phyloP scores from a whole-genome alignment of 768 basidiomycete species.

The Pisolithus albus region DNA sequence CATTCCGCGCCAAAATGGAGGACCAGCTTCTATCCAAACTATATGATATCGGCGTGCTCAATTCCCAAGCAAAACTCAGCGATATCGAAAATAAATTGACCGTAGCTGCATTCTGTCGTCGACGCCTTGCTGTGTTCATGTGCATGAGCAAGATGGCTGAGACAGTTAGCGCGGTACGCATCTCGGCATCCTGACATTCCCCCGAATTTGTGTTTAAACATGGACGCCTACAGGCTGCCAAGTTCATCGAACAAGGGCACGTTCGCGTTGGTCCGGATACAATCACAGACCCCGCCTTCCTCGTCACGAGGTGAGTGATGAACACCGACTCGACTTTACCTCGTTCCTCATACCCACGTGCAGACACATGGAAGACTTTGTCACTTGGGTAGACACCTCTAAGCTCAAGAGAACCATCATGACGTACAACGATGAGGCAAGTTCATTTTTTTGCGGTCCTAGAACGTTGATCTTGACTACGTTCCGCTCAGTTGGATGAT shows the following conservation, averaged over 20 bases:
- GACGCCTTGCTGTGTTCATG: constrained; percentile 89
- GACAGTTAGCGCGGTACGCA: constrained; percentile 84
- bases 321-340: constrained; percentile 1
- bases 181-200: background rate
- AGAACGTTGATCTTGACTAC: constrained; percentile 9
- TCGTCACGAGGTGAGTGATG: constrained; percentile 70
- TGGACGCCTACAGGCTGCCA: constrained; percentile 64
- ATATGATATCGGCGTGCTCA: constrained; percentile 95
- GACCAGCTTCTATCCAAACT: constrained; percentile 84
- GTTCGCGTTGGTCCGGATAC: constrained; percentile 95
- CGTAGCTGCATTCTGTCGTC: constrained; percentile 88
- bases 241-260: constrained; percentile 98
- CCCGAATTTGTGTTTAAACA: constrained; percentile 4
- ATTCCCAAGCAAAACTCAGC: constrained; percentile 78
- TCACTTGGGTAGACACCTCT: constrained; percentile 98
- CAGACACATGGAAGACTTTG: constrained; percentile 98
- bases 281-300: constrained; percentile 91
- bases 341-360: constrained; percentile 2
- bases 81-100: constrained; percentile 94
- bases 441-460: constrained; percentile 10
- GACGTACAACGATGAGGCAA: constrained; percentile 93
- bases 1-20: constrained; percentile 81
- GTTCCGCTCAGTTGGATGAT: constrained; percentile 70
- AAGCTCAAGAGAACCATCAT: constrained; percentile 94
- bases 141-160: constrained; percentile 92